A percentile compares a stretch with the other conserved stretches of the same genome.
These are phyloP conservation scores for Angomonas ambiguus DNA, from an alignment of 208 protist genomes.

Conservation along the genomic window DNA sequence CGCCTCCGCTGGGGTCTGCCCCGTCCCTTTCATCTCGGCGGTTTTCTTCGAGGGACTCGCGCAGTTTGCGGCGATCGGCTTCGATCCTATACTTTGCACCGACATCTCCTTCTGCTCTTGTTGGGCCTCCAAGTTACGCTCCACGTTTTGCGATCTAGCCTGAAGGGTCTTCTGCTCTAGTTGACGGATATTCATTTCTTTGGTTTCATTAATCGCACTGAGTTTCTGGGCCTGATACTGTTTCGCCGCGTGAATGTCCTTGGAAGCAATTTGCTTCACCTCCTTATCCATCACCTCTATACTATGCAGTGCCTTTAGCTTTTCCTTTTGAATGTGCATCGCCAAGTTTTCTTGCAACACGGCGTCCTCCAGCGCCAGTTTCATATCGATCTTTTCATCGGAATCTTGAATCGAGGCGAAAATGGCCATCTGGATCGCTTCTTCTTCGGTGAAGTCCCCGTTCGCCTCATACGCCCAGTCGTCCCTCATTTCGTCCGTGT, in stretches of 20 bases:
- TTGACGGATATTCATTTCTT: constrained; percentile 42
- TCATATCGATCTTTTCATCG: constrained; percentile 13
- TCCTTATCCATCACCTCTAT: constrained; percentile 20
- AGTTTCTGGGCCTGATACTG: constrained; percentile 32
- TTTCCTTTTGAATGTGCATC: constrained; percentile 44
- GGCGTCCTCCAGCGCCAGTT: constrained; percentile 61
- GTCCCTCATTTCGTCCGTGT: constrained; percentile 3
- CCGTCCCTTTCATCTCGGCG: constrained; percentile 12
- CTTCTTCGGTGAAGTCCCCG: constrained; percentile 66
- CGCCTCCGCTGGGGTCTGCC: not conserved
- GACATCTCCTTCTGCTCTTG: not conserved
- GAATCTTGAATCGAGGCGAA: constrained; percentile 60
- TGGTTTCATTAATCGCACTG: constrained; percentile 35
- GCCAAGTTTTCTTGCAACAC: constrained; percentile 66
- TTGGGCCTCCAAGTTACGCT: constrained; percentile 24
- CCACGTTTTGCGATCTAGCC: constrained; percentile 36
- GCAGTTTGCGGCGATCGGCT: not conserved
- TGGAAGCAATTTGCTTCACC: constrained; percentile 15
- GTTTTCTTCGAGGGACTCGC: not conserved
- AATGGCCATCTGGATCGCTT: constrained; percentile 68
- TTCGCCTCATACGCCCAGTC: constrained; percentile 30
- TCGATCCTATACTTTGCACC: not conserved
- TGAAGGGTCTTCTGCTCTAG: constrained; percentile 40
- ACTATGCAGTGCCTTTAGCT: constrained; percentile 19
- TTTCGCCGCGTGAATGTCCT: constrained; percentile 14